Base-by-base conservation (phyloP, 495 filamentous ascomycete species). In the Symbiotaphrina buchneri region DNA sequence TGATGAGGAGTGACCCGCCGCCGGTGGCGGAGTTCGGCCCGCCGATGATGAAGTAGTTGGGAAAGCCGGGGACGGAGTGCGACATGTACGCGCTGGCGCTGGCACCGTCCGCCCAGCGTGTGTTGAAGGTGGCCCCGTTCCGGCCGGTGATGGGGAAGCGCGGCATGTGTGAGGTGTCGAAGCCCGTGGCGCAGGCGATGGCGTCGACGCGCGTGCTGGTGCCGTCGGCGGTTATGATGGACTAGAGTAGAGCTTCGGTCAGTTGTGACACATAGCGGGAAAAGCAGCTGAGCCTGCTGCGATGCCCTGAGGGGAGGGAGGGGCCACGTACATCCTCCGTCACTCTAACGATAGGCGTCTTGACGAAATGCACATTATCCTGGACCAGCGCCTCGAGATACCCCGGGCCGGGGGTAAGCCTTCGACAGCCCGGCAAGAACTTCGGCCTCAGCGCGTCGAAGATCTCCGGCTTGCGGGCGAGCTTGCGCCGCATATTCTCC, bases 361-460 rank as follows among this genome's bases (percentile, higher is more conserved):
- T 51, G 41, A 75, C 63, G 37, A 68, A 68, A 32, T 54, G 48
- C 17, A 71, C 68, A 34, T 81, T 77, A 13, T 61, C 54, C 43
- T 71, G 55, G 1, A 58, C 49, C 27, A 82, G 47, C 10, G 73
- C 63, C 39, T 80, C 74, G 11, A 82, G 61, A 43, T 80, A 82
- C 0, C 70, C 71, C 5, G 68, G 68, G 0, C 73, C 75, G 0
- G 74, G 74, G 0, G 75, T 82, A 0, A 77, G 54, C 10, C 75
- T 67, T 28, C 74, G 63, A 40, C 74, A 82, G 43, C 68, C 62
- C 3, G 69, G 68, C 0, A 59, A 56, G 42, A 74, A 82, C 34
- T 71, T 62, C 0, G 74, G 74, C 20, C 68, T 53, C 27, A 74
- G 56, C 19, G 55, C 50, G 6, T 61, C 51, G n/a, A n/a, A n/a